These are phyloP conservation scores for Apophysomyces trapeziformis DNA, from an alignment of 371 early-diverging fungal species.

Conservation along the genomic window DNA sequence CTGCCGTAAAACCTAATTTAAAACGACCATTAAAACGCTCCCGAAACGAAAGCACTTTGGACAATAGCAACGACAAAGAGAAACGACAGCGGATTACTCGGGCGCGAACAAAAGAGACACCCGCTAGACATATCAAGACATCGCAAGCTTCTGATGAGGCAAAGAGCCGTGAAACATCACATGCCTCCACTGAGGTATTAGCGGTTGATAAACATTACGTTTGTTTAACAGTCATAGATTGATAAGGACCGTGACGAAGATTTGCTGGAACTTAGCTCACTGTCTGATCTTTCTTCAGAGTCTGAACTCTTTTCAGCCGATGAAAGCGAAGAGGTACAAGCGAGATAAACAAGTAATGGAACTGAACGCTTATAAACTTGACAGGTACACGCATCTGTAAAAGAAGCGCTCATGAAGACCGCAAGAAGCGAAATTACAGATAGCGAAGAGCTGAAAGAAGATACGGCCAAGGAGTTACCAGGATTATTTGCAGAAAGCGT, in stretches of 20 bases:
- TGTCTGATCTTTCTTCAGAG: constrained; percentile 43
- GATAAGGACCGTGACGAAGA: constrained; percentile 19
- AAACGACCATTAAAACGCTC: constrained; percentile 31
- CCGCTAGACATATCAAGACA: not conserved
- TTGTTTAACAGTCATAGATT: not conserved
- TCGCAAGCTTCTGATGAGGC: constrained; percentile 3
- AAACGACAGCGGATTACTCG: constrained; percentile 7
- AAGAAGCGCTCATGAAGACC: too few relatives aligned
- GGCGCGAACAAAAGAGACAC: not conserved
- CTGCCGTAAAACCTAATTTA: constrained; percentile 36
- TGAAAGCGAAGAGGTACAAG: constrained; percentile 16
- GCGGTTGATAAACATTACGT: not conserved
- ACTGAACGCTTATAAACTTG: too few relatives aligned
- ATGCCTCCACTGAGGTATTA: not conserved
- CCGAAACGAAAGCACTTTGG: not conserved
- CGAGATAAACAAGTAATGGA: too few relatives aligned
- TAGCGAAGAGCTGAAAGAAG: too few relatives aligned
- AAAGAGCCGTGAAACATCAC: not conserved
- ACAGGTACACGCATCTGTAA: too few relatives aligned
- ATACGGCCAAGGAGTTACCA: too few relatives aligned
- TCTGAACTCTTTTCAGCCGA: constrained; percentile 25
- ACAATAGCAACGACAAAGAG: constrained; percentile 1
- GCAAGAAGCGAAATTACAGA: too few relatives aligned
- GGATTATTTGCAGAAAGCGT: too few relatives aligned
- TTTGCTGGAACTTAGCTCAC: constrained; percentile 34